Conservation (phyloP, 2,329 filamentous ascomycete genomes). For the Botrytis byssoidea region DNA sequence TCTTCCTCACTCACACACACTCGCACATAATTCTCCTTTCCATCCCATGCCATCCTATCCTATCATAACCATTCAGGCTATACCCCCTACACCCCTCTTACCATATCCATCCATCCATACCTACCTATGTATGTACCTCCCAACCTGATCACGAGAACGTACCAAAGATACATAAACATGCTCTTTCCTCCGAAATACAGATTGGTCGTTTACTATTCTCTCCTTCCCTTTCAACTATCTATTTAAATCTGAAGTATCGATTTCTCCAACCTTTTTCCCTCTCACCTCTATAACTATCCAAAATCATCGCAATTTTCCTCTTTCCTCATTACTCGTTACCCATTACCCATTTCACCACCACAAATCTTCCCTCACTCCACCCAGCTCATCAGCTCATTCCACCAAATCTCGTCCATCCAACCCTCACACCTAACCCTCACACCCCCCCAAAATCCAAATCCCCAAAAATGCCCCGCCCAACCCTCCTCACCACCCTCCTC, state of each 20-base stretch:
- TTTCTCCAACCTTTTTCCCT: not conserved
- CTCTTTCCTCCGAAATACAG: not conserved
- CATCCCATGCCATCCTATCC: not conserved
- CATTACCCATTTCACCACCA: no score
- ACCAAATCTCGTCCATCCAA: not conserved
- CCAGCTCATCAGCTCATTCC: not conserved
- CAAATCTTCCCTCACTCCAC: no score
- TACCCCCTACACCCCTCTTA: no score
- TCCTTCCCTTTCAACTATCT: not conserved
- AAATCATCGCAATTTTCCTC: not conserved
- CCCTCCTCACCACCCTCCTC: not conserved
- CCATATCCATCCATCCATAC: not conserved
- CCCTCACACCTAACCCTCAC: no score
- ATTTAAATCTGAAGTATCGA: not conserved
- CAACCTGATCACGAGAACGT: not conserved
- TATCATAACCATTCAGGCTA: not conserved
- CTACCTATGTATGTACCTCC: not conserved
- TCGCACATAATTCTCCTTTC: not conserved
- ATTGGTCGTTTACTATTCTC: not conserved
- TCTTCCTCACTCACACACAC: no score
- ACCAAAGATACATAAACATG: not conserved
- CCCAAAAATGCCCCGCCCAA: not conserved
- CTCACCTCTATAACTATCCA: not conserved
- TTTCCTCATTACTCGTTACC: not conserved
- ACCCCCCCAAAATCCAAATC: no score